phyloP scores from a whole-genome alignment of 2,329 filamentous ascomycete genomes.

The Byssothecium circinans region DNA sequence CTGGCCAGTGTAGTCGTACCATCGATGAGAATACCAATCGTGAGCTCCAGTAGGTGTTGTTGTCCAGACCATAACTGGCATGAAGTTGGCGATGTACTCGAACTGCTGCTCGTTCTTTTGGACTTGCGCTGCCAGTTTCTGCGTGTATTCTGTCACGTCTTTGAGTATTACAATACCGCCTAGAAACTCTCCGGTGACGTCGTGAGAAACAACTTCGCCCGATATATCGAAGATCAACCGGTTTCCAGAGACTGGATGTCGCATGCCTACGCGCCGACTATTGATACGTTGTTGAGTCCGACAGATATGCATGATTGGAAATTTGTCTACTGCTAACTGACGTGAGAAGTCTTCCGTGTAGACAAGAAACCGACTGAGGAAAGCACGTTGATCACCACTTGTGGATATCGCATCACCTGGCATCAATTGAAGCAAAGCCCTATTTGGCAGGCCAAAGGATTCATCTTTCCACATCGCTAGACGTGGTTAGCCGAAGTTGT shows the following conservation, averaged over 20 bases:
- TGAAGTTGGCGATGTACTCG: conserved; percentile 71
- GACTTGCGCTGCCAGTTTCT: conserved; percentile 69
- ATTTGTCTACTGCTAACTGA: conserved; percentile 60
- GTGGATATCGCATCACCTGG: conserved; percentile 43
- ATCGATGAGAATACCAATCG: conserved; percentile 77
- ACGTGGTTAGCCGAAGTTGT: conserved; percentile 7
- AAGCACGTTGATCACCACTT: conserved; percentile 48
- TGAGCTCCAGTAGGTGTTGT: conserved; percentile 65
- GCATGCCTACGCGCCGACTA: conserved; percentile 62
- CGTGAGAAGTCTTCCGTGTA: conserved; percentile 69
- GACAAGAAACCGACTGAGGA: conserved; percentile 62
- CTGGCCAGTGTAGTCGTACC: conserved; percentile 76
- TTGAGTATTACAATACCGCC: conserved; percentile 72
- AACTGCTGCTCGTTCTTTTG: conserved; percentile 74
- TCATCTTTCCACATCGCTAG: conserved; percentile 76
- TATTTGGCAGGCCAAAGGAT: conserved; percentile 72
- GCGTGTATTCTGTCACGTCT: conserved; percentile 70
- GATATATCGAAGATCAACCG: conserved; percentile 64
- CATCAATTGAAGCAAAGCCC: conserved; percentile 55
- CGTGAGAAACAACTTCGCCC: conserved; percentile 69
- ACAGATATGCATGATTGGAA: conserved; percentile 67
- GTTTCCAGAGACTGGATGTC: conserved; percentile 56
- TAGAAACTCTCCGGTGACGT: conserved; percentile 69
- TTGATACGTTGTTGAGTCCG: conserved; percentile 63
- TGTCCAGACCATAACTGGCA: conserved; percentile 67